Base-by-base conservation (phyloP, 2,329 filamentous ascomycete species). In the Diaporthe sp. region DNA sequence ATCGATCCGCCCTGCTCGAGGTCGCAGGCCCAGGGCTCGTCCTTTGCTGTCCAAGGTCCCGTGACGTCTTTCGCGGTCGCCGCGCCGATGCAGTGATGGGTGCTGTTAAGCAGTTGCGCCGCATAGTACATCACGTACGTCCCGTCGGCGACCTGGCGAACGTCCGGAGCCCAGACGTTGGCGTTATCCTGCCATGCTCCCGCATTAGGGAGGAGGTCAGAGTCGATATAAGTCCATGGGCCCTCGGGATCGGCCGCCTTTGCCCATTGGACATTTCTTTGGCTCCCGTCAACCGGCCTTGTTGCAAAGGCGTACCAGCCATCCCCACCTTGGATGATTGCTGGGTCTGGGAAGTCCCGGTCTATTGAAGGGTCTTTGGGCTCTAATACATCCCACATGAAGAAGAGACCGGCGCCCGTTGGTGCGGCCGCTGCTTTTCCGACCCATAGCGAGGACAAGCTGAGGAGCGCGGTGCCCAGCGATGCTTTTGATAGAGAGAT, bases 121-220 rank as follows among this genome's bases (percentile, higher is more conserved):
- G 87, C 86, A 81, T 90, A 92, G 83, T 92, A 92, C 83, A 92
- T 86, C 52, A 92, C 86, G 79, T 89, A 92, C 38, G 82, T 85
- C n/a, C 88, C 89, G 71, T 85, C 81, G 50, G 77, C 83, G 45
- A 91, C 81, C 72, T 81, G 82, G 17, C 87, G 84, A 9, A 93
- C 89, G 78, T 92, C 90, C 13, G 91, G 91, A 0, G 91, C 91
- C 90, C 90, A 93, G 35, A 88, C 89, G 73, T 90, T 86, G 5
- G 81, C 80, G 2, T 86, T 86, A 5, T 84, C 87, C 42, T 88
- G 88, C 91, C 91, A 93, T 9, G 83, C 78, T 2, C 86, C 86
- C 9, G 87, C 76, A 30, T 8, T 82, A 81, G 0, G 90, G n/a
- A 93, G 83, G 2, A 88, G 87, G 76, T 92, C 89, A n/a, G 84